Conservation (phyloP, 441 rosid genomes). For the Brassica hybrid region DNA sequence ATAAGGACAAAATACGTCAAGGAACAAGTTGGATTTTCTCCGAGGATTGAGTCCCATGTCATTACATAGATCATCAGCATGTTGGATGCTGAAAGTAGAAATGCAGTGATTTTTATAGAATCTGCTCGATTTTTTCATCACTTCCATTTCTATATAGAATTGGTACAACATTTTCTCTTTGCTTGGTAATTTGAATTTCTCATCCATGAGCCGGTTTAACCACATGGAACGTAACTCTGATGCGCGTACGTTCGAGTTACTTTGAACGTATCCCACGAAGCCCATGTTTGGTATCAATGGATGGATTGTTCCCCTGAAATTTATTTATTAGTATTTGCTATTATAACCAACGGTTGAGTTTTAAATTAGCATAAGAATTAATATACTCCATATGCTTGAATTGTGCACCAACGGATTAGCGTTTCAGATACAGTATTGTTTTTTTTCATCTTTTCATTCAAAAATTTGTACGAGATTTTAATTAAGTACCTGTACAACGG, state of each 20-base stretch:
- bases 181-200: conserved; percentile 67
- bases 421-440: not conserved
- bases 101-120: conserved; percentile 84
- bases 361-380: not conserved
- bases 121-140: conserved; percentile 64
- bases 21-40: conserved; percentile 66
- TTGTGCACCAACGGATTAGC: not conserved
- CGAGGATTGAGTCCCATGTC: conserved; percentile 83
- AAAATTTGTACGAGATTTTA: not conserved
- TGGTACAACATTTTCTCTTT: conserved; percentile 66
- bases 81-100: conserved; percentile 85
- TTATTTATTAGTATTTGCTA: no score
- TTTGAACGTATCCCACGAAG: conserved; percentile 83
- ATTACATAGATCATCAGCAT: conserved; percentile 75
- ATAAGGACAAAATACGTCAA: conserved; percentile 80
- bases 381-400: not conserved
- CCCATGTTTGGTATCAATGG: conserved; percentile 91
- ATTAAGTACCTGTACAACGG: conserved; percentile 73
- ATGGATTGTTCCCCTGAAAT: conserved; percentile 78
- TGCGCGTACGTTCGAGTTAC: conserved; percentile 72
- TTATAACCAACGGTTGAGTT: not conserved
- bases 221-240: conserved; percentile 80
- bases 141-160: conserved; percentile 57
- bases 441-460: not conserved
- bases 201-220: conserved; percentile 62